Evolutionary conservation across 257 asterid species (phyloP).

Genomic region (Nicotiana tomentosiformis): DNA sequence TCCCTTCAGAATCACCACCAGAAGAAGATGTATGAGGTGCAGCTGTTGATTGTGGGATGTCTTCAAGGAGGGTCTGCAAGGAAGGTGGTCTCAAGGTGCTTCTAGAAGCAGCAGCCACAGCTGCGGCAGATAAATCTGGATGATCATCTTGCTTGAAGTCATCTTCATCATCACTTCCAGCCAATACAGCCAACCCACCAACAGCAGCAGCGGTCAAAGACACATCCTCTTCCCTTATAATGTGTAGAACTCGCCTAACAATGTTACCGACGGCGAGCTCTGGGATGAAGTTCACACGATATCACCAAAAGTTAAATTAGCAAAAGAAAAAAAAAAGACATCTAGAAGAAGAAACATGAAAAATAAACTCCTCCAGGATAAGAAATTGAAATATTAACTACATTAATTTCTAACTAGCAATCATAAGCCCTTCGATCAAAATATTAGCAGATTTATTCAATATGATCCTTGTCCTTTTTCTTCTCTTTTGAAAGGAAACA

Average conservation of each 20-base stretch:
- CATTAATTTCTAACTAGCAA: neutral
- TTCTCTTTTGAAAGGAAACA: neutral
- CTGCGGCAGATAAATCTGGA: slow-evolving; percentile 81
- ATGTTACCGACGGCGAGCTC: slow-evolving; percentile 98
- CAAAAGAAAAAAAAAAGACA: neutral
- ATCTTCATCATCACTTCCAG: slow-evolving; percentile 85
- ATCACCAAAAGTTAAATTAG: slow-evolving; percentile 23
- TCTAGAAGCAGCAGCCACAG: slow-evolving; percentile 93
- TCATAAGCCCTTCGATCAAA: neutral
- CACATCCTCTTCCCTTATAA: slow-evolving; percentile 96
- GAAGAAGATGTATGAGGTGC: slow-evolving; percentile 67
- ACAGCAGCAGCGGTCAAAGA: slow-evolving; percentile 80
- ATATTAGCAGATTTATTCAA: neutral
- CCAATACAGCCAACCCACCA: slow-evolving; percentile 62
- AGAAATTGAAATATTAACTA: neutral
- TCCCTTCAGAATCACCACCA: slow-evolving; percentile 97
- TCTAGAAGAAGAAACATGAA: slow-evolving; percentile 2
- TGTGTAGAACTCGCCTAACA: slow-evolving; percentile 88
- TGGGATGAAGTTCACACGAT: slow-evolving; percentile 33
- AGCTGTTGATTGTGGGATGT: slow-evolving; percentile 67
- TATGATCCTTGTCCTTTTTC: neutral
- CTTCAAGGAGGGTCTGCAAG: slow-evolving; percentile 95
- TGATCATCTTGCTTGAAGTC: slow-evolving; percentile 49
- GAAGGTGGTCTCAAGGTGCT: slow-evolving; percentile 95
- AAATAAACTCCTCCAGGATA: neutral